phyloP scores from a whole-genome alignment of 2,329 filamentous ascomycete genomes.

The Shiraia bambusicola region DNA sequence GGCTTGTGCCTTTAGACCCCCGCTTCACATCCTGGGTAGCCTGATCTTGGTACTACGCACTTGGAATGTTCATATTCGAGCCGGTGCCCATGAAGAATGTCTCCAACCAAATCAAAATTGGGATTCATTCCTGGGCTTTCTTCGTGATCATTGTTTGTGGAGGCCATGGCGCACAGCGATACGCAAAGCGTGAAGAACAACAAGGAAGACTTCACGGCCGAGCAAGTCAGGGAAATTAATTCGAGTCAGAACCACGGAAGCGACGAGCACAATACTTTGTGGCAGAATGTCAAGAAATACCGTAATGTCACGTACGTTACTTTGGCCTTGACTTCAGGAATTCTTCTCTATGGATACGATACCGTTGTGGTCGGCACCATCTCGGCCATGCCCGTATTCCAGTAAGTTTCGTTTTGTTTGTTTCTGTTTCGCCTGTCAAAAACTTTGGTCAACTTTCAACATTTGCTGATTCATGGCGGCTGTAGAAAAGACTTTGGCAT shows the following conservation, averaged over 20 bases:
- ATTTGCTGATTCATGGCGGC: neutral
- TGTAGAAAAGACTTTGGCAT: constrained; percentile 29
- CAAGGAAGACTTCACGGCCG: constrained; percentile 6
- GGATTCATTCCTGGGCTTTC: neutral
- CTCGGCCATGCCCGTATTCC: constrained; percentile 32
- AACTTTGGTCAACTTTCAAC: too few species aligned
- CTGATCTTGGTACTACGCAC: constrained; percentile 6
- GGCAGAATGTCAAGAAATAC: constrained; percentile 37
- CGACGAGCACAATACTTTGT: constrained; percentile 27
- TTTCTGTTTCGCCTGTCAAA: neutral
- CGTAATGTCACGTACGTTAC: constrained; percentile 28
- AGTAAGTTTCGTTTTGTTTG: constrained; percentile 17
- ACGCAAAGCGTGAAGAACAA: constrained; percentile 5
- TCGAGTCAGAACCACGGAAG: constrained; percentile 3
- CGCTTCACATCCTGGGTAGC: neutral
- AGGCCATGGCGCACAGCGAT: constrained; percentile 10
- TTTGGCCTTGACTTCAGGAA: constrained; percentile 28
- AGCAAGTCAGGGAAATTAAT: constrained; percentile 16
- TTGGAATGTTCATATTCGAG: constrained; percentile 7
- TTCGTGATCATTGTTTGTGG: neutral
- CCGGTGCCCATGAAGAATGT: constrained; percentile 5
- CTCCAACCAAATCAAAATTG: neutral
- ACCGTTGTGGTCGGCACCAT: constrained; percentile 35
- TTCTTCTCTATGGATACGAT: constrained; percentile 35
- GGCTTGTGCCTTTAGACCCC: constrained; percentile 1